Percentiles rank a stretch among this genome's conserved stretches.
These are phyloP conservation scores for Onygenales sp. DNA, from an alignment of 2,329 filamentous ascomycete genomes.

Conservation along the genomic window DNA sequence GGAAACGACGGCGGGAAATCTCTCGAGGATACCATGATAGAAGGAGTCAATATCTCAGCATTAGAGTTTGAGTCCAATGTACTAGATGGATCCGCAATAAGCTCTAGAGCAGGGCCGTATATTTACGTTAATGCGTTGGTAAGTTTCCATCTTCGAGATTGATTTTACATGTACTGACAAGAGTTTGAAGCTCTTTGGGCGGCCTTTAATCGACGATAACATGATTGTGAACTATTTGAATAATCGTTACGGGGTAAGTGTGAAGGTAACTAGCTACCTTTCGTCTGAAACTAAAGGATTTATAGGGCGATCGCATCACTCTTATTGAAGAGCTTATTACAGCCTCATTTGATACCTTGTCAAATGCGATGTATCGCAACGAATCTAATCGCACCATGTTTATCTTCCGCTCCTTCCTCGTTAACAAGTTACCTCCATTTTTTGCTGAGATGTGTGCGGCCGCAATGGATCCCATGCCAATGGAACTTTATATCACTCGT, in stretches of 20 bases:
- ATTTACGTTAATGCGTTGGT: constrained; percentile 76
- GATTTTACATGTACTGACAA: not conserved
- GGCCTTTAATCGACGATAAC: constrained; percentile 74
- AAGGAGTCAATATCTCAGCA: constrained; percentile 33
- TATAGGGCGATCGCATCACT: constrained; percentile 63
- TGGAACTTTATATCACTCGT: constrained; percentile 57
- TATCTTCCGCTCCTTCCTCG: constrained; percentile 74
- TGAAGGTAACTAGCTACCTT: not conserved
- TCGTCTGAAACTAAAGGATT: constrained; percentile 5
- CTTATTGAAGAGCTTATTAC: constrained; percentile 75
- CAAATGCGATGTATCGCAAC: constrained; percentile 70
- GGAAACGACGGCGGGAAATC: constrained; percentile 31
- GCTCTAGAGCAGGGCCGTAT: constrained; percentile 74
- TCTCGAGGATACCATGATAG: constrained; percentile 35
- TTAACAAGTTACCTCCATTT: constrained; percentile 59
- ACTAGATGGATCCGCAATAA: constrained; percentile 59
- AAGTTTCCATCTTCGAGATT: constrained; percentile 21
- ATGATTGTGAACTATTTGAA: constrained; percentile 71
- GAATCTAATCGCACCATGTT: constrained; percentile 54
- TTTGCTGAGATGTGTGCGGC: constrained; percentile 48
- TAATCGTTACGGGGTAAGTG: constrained; percentile 66
- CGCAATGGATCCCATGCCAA: constrained; percentile 49
- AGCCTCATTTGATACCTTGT: constrained; percentile 80
- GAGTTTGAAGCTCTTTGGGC: constrained; percentile 57
- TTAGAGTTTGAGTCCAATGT: constrained; percentile 46